Conservation (phyloP, 164 flowering plant genomes). For the Litsea cubeba region DNA sequence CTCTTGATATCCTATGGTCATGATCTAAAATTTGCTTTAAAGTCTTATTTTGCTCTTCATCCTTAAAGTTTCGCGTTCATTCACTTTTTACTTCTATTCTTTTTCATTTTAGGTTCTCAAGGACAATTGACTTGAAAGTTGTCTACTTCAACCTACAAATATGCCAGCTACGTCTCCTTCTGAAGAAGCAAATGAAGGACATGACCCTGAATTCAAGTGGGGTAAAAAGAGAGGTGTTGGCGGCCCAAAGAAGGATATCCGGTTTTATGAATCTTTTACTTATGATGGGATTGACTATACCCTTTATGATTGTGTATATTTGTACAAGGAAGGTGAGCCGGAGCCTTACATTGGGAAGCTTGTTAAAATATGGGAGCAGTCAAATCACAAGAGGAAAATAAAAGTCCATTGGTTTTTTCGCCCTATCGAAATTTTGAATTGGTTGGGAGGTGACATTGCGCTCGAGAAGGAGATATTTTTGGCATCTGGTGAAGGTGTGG, state of each 20-base stretch:
- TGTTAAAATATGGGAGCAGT: slow-evolving; percentile 62
- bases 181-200: slow-evolving; percentile 26
- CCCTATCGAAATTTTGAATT: slow-evolving; percentile 49
- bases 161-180: slow-evolving; percentile 21
- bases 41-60: background rate
- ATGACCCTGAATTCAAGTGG: slow-evolving; percentile 62
- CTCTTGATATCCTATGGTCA: no score
- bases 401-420: slow-evolving; percentile 82
- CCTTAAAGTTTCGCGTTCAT: background rate
- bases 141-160: slow-evolving; percentile 2
- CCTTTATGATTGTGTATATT: slow-evolving; percentile 61
- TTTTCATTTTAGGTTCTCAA: slow-evolving; percentile 12
- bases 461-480: slow-evolving; percentile 63
- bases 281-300: slow-evolving; percentile 70
- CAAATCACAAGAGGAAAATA: slow-evolving; percentile 37
- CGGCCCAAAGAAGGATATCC: slow-evolving; percentile 47
- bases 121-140: background rate
- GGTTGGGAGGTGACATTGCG: slow-evolving; percentile 26
- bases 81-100: background rate
- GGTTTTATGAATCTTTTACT: slow-evolving; percentile 73
- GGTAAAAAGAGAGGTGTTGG: slow-evolving; percentile 65
- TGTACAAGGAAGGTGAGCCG: slow-evolving; percentile 44
- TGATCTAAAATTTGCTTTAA: no score
- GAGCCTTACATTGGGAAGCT: slow-evolving; percentile 76
- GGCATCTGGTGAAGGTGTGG: slow-evolving; percentile 73